Evolutionary conservation across 2,329 filamentous ascomycete genomes (phyloP).

Genomic region (Ascomycota sp.): DNA sequence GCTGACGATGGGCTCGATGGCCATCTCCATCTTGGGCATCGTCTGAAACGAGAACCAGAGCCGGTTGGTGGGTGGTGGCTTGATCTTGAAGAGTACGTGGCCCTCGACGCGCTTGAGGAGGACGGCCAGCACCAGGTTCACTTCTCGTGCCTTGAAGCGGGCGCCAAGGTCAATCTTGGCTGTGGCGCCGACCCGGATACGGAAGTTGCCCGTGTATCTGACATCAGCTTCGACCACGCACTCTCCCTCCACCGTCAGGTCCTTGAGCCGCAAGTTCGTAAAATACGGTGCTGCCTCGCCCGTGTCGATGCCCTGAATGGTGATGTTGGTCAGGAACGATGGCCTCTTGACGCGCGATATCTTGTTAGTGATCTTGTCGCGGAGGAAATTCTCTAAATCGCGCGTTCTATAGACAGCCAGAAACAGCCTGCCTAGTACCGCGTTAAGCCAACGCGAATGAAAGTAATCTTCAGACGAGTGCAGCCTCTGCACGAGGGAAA

Average conservation of each 20-base stretch:
- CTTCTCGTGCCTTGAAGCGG: constrained; percentile 76
- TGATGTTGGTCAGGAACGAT: constrained; percentile 67
- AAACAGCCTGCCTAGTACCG: constrained; percentile 72
- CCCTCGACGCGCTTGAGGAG: constrained; percentile 73
- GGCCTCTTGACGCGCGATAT: constrained; percentile 86
- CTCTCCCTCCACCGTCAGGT: constrained; percentile 81
- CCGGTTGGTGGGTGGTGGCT: constrained; percentile 85
- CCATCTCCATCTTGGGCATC: constrained; percentile 85
- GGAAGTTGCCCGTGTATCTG: constrained; percentile 73
- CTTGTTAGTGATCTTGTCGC: constrained; percentile 83
- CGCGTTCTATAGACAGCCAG: constrained; percentile 71
- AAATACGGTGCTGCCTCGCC: constrained; percentile 76
- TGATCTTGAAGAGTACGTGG: constrained; percentile 68
- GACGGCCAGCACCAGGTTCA: constrained; percentile 72
- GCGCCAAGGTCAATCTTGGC: constrained; percentile 77
- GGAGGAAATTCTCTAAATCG: constrained; percentile 59
- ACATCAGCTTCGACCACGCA: constrained; percentile 73
- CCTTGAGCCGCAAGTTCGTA: constrained; percentile 71
- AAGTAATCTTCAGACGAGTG: constrained; percentile 83
- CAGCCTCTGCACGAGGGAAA: constrained; percentile 71
- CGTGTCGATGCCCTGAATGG: constrained; percentile 65
- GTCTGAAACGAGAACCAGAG: constrained; percentile 90
- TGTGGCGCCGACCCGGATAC: constrained; percentile 78
- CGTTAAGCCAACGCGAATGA: constrained; percentile 87
- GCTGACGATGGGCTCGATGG: constrained; percentile 90